Evolutionary conservation across 1,284 basidiomycete species (phyloP).

Genomic region (Boletus semigastroideus): DNA sequence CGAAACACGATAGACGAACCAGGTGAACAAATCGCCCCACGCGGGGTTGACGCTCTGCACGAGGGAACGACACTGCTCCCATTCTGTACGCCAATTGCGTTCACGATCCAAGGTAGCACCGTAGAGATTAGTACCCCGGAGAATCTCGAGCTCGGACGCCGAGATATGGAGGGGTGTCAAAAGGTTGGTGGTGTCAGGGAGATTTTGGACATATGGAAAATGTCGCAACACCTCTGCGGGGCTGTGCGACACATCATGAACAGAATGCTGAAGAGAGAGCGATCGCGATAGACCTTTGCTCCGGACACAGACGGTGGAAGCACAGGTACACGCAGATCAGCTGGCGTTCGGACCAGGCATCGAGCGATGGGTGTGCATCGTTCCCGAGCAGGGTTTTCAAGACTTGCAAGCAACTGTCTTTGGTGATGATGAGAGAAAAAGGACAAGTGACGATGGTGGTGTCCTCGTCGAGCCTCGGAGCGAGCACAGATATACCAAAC

Average conservation of each 20-base stretch:
- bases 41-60: constrained; percentile 37
- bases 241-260: constrained; percentile 25
- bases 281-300: constrained; percentile 24
- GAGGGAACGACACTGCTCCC: constrained; percentile 47
- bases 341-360: constrained; percentile 66
- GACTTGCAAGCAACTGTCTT: constrained; percentile 45
- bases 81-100: constrained; percentile 60
- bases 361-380: constrained; percentile 18
- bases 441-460: constrained; percentile 71
- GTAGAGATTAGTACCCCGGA: constrained; percentile 76
- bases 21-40: constrained; percentile 60
- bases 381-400: constrained; percentile 42
- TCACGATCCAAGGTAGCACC: constrained; percentile 68
- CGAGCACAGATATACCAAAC: constrained; percentile 60
- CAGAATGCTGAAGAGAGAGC: constrained; percentile 17
- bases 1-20: constrained; percentile 46
- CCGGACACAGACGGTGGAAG: constrained; percentile 63
- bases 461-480: constrained; percentile 51
- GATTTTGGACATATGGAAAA: constrained; percentile 61
- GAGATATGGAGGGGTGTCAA: constrained; percentile 80
- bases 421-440: constrained; percentile 70
- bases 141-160: constrained; percentile 55
- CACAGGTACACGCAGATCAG: constrained; percentile 69
- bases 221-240: constrained; percentile 43
- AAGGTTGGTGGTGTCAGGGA: constrained; percentile 59